Base-by-base conservation (phyloP, 2,329 filamentous ascomycete genomes). In the Colletotrichum limetticola region DNA sequence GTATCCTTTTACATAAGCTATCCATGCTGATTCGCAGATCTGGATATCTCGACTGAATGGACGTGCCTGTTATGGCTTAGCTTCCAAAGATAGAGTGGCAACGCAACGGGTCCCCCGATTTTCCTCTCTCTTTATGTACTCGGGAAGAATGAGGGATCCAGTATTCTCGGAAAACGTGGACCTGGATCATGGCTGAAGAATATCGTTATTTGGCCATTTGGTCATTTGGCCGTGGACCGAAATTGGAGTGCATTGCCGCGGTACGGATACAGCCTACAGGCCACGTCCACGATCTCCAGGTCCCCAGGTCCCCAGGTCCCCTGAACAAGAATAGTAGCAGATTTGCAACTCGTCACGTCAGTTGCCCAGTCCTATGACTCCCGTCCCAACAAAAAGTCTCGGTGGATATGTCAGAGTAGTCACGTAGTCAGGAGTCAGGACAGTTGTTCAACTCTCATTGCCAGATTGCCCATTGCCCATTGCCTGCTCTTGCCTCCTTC, bases 71-170 rank as follows among this genome's bases (percentile, higher is more conserved):
- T 61, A 37, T 30, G 65, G 65, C 53, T n/a, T 68, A 68, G 65
- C 65, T 63, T 59, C 52, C 58, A 68, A 72, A 72, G 66, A 72
- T 68, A 53, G 69, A 69, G 69, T 72, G 69, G 69, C 69, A 62
- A 58, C 35, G 53, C 16, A 46, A 68, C 52, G 19, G 65, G 35
- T 28, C 57, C 57, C 32, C 14, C 35, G 14, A 24, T 49, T 22
- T 19, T 22, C 46, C 46, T 49, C 7, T 19, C 30, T 28, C 46
- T 19, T 7, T 46, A 37, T 5, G 35, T 16, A n/a, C 42, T 49
- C 42, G 42, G 19, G 4, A 56, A 65, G 22, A 42, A n/a, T 56
- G 60, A 32, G 62, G 35, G 42, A 49, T 28, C 68, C 63, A 55
- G 57, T 19, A 37, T 67, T 56, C 19, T 56, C 68, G 24, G 55